Evolutionary conservation across 2,329 filamentous ascomycete species (phyloP), one percentile per base, ranked within the genome.

Genomic region (Taxawa tesnikishii): DNA sequence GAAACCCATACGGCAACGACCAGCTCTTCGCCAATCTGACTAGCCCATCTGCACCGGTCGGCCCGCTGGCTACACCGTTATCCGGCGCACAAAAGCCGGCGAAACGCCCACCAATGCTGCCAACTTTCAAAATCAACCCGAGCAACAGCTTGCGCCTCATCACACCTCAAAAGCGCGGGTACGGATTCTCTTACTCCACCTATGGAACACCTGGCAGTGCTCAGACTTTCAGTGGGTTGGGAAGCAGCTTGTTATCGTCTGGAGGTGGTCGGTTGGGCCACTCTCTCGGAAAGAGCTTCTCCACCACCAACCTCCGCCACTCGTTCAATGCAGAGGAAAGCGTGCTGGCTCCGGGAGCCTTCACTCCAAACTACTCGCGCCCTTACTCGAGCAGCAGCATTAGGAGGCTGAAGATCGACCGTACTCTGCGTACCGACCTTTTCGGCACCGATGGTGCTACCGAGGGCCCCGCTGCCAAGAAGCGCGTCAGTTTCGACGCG

Each of bases 351-450:
- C 85, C 87, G 1, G 83, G 83, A 23, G 84, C 85, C 2, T 87
- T 94, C 54, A 82, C 83, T 2, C 44, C 48, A 12, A 41, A 33
- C 28, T 32, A 36, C 13, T 67, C 70, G 21, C 73, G 78, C 36
- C 70, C 74, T 44, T 79, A 77, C 31, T 70, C 73, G n/a, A 75
- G 67, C 50, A 73, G 74, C 27, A 83, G 72, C 50, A 73, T 94
- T 45, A 94, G 94, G 63, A 87, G 85, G 55, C 70, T 98, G 35
- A 80, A 87, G 32, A 94, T 98, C 53, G 92, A 94, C 58, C 79
- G 84, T 41, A 80, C 79, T 43, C 68, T 98, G 51, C 73, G 83
- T 33, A 85, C 71, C 36, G 79, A 75, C 39, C 55, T 77, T 2
- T 77, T 78, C 46, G 51, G 48, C 18, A 41, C 56, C 18, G 59